Evolutionary conservation across 2,329 filamentous ascomycete species (phyloP), one percentile per base, ranked within the genome.

Genomic region (Fusarium tricinctum): DNA sequence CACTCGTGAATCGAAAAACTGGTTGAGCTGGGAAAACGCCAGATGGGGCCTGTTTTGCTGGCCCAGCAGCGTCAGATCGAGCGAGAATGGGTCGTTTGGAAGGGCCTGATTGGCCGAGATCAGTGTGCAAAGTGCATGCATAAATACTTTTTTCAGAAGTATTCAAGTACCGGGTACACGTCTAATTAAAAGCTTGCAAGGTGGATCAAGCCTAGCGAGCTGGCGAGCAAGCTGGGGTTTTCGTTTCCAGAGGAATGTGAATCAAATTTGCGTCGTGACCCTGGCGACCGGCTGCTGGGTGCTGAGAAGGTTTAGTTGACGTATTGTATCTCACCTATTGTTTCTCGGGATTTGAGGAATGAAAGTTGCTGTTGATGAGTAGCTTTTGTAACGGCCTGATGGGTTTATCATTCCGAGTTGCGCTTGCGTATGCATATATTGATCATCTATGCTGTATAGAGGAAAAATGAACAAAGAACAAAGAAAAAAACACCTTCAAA

Each of bases 221-320:
- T 62, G 69, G 53, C 48, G 43, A 51, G 46, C 59, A 68, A 67
- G 40, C 50, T 51, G 42, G 35, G 30, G 51, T 42, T 50, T 58
- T 67, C 49, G 72, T 74, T 71, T 71, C 70, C 66, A 72, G 69
- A 74, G 72, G 70, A 74, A 74, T 74, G 66, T 58, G 43, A 40
- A 57, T 43, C 61, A 63, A 69, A 72, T 71, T 71, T 74, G 40
- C 35, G 59, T 39, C 52, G 68, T 67, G 68, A 28, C 64, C 56
- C 68, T 48, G 60, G 47, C 57, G 66, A 68, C 70, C 60, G 53
- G 45, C 56, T 50, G 55, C 46, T 72, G 53, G 47, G 28, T 12
- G 28, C 10, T 12, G 28, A 12, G 28, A 53, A 46, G 17, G 48
- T 40, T 26, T 50, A 48, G 42, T 63, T 58, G 61, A 66, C 33